Conservation (phyloP, 345 rosid species). For the Salix koriyanagi region DNA sequence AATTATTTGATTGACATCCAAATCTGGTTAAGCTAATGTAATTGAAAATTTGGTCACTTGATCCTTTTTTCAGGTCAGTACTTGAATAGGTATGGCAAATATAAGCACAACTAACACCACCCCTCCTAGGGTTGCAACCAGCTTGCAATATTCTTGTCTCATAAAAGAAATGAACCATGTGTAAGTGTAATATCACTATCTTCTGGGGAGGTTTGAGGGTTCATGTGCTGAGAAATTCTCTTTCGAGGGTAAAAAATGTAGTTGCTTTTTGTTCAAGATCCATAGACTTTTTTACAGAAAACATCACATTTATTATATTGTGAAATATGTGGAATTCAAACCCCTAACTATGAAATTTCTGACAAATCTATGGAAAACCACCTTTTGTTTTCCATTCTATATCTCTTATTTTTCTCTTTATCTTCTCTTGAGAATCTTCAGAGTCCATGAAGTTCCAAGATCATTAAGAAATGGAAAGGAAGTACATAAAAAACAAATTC, state of each 20-base stretch:
- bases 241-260: neutral
- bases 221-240: neutral
- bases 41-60: no score
- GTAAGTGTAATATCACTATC: no score
- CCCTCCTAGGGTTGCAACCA: no score
- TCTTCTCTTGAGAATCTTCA: neutral
- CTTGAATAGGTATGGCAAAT: no score
- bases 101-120: no score
- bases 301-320: neutral
- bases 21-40: no score
- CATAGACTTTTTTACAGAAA: neutral
- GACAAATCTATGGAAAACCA: neutral
- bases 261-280: neutral
- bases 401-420: neutral
- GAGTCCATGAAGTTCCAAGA: no score
- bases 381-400: neutral
- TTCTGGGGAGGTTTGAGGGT: neutral
- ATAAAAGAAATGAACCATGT: no score
- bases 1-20: no score
- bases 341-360: neutral
- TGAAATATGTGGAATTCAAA: neutral
- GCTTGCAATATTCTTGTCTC: accelerated
- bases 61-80: no score
- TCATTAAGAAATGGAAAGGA: no score
- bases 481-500: no score